Evolutionary conservation across 2,329 filamentous ascomycete genomes (phyloP), one percentile per base, ranked within the genome.

Genomic region (Aureobasidium sp.): DNA sequence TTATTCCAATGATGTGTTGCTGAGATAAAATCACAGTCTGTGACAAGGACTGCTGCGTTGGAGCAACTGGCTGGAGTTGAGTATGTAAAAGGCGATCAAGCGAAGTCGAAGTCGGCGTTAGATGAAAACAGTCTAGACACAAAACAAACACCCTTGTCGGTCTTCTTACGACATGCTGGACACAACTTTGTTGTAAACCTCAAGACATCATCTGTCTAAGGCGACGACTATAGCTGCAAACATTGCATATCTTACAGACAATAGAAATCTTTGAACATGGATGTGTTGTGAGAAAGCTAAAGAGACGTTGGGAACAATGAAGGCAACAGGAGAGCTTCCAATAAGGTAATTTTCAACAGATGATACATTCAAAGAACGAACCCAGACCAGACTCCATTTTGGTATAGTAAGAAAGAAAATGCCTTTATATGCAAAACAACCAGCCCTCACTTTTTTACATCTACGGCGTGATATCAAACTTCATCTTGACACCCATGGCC

Each of bases 401-500:
- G 55, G 55, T 58, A 58, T 58, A 60, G 49, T 29, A 35, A 51
- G 27, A 59, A 42, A 21, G n/a, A 51, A 40, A 35, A 60, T 45
- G 45, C 47, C 43, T 45, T 15, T 33, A 29, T 45, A 35, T 53
- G 33, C 19, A 51, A 42, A 43, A 27, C n/a, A 60, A 27, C 35
- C 37, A 55, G 6, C 9, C 25, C n/a, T 17, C n/a, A 10, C 15
- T n/a, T 37, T 38, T 42, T 15, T 46, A 19, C 35, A 19, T 37
- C 49, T 64, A 79, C 42, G 77, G 78, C 47, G 79, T 78, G 46
- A 97, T 88, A 73, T 87, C 87, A 72, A 96, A 97, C 79, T 90
- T 96, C 76, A 99, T 84, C 76, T 91, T 88, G 58, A 99, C 87
- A 57, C 94, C 94, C 94, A 99, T 99, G 60, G 91, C 91, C 37